Base-by-base conservation (phyloP, 176 grass and related monocot species). In the Paspalum notatum region DNA sequence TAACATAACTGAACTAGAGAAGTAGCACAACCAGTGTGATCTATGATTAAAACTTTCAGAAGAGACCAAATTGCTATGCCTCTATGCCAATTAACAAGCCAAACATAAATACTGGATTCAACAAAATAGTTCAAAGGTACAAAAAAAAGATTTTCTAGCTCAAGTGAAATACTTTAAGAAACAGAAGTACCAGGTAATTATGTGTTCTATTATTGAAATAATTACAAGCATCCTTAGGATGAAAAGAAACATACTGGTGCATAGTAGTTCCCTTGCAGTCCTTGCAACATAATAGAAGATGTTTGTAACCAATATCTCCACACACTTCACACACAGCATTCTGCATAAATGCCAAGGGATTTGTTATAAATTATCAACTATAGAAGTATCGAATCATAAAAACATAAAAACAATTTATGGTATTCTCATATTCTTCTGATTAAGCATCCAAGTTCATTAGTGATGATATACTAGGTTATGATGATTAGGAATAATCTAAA, bases 241-340 rank as follows among this genome's bases (percentile, higher is more conserved):
- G 13, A 72, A 80, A 41, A 56, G 56, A 45, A 77, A 39, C 85
- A 83, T 87, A 87, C 85, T 64, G 80, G 57, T 87, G 85, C 9
- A 9, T 13, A 5, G 20, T 5, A 56, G 25, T 18, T 76, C 43
- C 51, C 15, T 72, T 41, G 74, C 80, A 87, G 48, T 49, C 74
- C 57, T 22, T 11, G 49, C 86, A 87, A 66, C 66, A 27, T 64
- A 87, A 15, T 14, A 87, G 49, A 55, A 87, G 85, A 25, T 64
- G 2, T 83, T 41, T 37, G 46, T 7, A 48, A 58, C 85, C 85
- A 78, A 72, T 16, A 83, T 40, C 26, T 78, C 85, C 80, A 66
- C 80, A 87, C 5, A 56, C 60, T 63, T 72, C 85, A 47, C 85
- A 83, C 25, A 87, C 66, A 65, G 15, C 55, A 45, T 11, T 47